A percentile compares a stretch with the other conserved stretches of the same genome.
phyloP scores from a whole-genome alignment of 768 basidiomycete species.

The Auriscalpium vulgare region DNA sequence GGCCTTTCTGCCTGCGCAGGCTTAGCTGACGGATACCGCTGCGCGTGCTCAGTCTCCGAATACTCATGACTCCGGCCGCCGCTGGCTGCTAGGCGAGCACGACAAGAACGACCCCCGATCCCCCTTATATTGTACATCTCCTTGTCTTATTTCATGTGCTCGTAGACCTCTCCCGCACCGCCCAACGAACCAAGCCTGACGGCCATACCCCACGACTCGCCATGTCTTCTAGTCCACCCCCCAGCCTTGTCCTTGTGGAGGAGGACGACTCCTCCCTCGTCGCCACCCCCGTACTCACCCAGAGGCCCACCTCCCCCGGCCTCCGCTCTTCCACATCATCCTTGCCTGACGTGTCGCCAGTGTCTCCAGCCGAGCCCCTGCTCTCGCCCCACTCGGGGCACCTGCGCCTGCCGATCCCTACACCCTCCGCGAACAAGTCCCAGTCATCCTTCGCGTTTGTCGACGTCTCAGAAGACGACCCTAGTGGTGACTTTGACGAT shows the following conservation, averaged over 20 bases:
- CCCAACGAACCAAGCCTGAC: neutral
- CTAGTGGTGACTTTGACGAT: slow-evolving; percentile 11
- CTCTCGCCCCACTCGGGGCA: slow-evolving; percentile 3
- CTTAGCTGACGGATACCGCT: no score
- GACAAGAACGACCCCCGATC: no score
- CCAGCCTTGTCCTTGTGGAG: slow-evolving; percentile 5
- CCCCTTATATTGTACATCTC: no score
- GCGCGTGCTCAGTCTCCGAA: no score
- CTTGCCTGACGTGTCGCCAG: neutral
- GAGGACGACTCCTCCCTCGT: slow-evolving; percentile 13
- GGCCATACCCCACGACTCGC: neutral
- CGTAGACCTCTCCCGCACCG: neutral
- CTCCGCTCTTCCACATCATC: neutral
- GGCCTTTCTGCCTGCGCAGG: no score
- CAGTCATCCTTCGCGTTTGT: slow-evolving; percentile 15
- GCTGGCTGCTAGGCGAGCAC: no score
- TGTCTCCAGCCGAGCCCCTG: neutral
- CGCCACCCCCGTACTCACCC: slow-evolving; percentile 10
- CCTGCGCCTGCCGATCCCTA: slow-evolving; percentile 16
- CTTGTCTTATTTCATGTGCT: neutral
- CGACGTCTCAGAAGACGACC: slow-evolving; percentile 8
- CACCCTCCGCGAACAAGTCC: slow-evolving; percentile 14
- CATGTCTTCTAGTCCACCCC: slow-evolving; percentile 2
- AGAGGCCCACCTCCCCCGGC: neutral
- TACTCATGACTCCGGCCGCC: no score